Evolutionary conservation across 2,329 filamentous ascomycete genomes (phyloP), one percentile per base, ranked within the genome.

Genomic region (Colletotrichum sp.): DNA sequence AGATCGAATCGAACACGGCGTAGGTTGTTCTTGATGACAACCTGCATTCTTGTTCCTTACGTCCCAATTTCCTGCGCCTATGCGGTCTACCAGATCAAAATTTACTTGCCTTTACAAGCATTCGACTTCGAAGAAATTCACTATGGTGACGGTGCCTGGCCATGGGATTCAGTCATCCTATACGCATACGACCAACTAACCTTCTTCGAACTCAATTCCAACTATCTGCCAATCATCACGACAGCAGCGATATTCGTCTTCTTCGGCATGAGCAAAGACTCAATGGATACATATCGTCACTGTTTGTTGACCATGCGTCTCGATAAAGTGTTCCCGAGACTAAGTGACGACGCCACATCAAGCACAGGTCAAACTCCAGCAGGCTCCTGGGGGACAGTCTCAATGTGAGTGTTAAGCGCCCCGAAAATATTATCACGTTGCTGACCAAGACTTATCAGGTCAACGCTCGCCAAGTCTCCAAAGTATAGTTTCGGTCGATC

Each of bases 201-300:
- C 15, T 88, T 87, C 67, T 69, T 80, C 2, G 79, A 84, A 65
- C 78, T 90, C 78, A 89, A 90, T 78, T 85, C 86, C 74, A 85
- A 84, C 69, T 92, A 89, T 82, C 85, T 91, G 24, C 77, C 86
- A 26, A 88, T 90, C 69, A 66, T 89, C 4, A 87, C 89, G 4
- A 83, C 86, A 6, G 79, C 89, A 2, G 85, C 87, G 63, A 85
- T 92, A 64, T 89, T 91, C 57, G 57, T 87, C 34, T 91, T 90
- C 81, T 92, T 92, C 71, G 90, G 91, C 62, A 87, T 87, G 74
- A 90, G 88, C n/a, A 86, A 85, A 30, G 90, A 92, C 34, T 89
- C 89, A 13, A 83, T 88, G 76, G 89, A 89, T 72, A 84, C 83
- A 69, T 92, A 92, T 80, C 85, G 89, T 24, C 69, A 77, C 2